Base-by-base conservation (phyloP, 371 early-diverging fungal genomes). In the Capniomyces stellatus region DNA sequence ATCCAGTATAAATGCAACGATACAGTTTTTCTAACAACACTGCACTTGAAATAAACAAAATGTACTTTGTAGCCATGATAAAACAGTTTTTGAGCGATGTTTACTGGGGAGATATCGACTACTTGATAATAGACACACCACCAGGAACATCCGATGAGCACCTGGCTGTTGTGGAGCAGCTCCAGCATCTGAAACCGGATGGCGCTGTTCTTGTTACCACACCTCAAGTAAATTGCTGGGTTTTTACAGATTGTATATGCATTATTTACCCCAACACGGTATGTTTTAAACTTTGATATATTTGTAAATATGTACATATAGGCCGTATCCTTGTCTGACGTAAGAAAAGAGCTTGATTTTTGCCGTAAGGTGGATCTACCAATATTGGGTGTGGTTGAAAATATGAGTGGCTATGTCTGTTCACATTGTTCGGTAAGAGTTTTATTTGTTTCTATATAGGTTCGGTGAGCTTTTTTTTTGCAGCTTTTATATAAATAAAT, bases 111-210 rank as follows among this genome's bases (percentile, higher is more conserved):
- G 72, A 73, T 21, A 70, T 96, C 55, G 98, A 99, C 63, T 94
- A 80, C 64, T 70, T 99, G 31, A 70, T 99, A 21, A 81, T 96
- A 22, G 99, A 99, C 65, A 99, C 98, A 24, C 99, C 99, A 12
- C 99, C 99, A 2, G 99, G 99, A 25, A 93, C 99, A 0, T 89
- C 94, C 18, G 99, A 98, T 70, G 99, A 98, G 66, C 99, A 99
- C 67, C 64, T 98, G 31, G 89, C 85, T 2, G 74, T 87, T 1
- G 56, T 74, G 24, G 68, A 66, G 54, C 60, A 64, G 21, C 53
- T 61, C 43, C 67, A 69, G 46, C 56, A 64, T 35, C 59, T 60
- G 58, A 58, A 59, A 22, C 73, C 84, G 46, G 82, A 81, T 48
- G 94, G 96, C 0, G 95, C 96, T 4, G 76, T 99, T 24, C 59